These are phyloP conservation scores for Posidonia australis DNA, from an alignment of 106 monocot species.

Conservation along the genomic window DNA sequence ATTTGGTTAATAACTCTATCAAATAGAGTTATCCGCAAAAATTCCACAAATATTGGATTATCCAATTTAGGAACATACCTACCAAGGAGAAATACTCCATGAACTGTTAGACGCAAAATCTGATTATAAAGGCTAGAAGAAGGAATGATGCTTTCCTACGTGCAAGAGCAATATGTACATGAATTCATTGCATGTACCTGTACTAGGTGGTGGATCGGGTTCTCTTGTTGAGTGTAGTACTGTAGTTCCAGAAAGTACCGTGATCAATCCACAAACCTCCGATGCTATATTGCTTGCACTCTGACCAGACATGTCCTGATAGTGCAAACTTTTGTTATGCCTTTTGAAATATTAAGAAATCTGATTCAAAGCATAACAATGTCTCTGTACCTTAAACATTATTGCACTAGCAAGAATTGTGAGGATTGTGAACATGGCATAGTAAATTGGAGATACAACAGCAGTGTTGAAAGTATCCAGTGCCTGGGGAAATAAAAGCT, in stretches of 20 bases:
- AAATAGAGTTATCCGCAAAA: too few relatives aligned
- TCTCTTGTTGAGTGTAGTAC: constrained; percentile 78
- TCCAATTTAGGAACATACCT: neutral
- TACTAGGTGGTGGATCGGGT: constrained; percentile 32
- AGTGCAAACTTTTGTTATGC: neutral
- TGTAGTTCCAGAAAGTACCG: constrained; percentile 70
- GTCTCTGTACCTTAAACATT: constrained; percentile 68
- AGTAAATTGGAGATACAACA: constrained; percentile 84
- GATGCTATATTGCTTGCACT: constrained; percentile 74
- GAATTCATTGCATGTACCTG: constrained; percentile 22
- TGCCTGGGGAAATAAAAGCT: constrained; percentile 37
- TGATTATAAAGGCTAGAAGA: neutral
- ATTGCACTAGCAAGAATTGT: constrained; percentile 88
- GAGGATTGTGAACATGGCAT: constrained; percentile 82
- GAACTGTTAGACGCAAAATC: too few relatives aligned
- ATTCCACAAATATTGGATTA: too few relatives aligned
- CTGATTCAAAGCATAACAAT: neutral
- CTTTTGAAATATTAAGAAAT: neutral
- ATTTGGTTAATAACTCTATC: too few relatives aligned
- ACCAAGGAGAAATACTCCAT: neutral
- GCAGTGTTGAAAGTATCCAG: constrained; percentile 90
- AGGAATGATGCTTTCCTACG: neutral
- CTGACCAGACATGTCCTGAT: constrained; percentile 85
- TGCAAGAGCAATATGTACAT: neutral
- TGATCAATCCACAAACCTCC: constrained; percentile 80